phyloP scores from a whole-genome alignment of 2,329 filamentous ascomycete species.

The Xylariaceae sp. region DNA sequence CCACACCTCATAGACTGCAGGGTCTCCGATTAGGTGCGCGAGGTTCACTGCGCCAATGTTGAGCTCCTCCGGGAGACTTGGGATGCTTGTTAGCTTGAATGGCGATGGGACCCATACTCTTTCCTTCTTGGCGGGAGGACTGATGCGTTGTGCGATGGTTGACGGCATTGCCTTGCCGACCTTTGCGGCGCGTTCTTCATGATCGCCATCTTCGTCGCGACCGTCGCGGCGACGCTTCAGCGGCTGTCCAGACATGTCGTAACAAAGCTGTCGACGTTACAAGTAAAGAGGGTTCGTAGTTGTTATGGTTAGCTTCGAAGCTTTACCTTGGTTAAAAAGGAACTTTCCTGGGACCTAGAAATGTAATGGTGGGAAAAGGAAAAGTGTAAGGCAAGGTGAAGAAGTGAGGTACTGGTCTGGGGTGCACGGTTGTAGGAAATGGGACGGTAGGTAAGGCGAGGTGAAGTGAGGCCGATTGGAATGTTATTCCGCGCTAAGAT shows the following conservation, averaged over 20 bases:
- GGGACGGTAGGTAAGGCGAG: too few relatives aligned
- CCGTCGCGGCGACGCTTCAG: slow-evolving; percentile 26
- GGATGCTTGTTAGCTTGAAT: slow-evolving; percentile 64
- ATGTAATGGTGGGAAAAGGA: too few relatives aligned
- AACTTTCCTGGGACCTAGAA: too few relatives aligned
- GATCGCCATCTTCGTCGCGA: slow-evolving; percentile 12
- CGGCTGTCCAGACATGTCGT: slow-evolving; percentile 24
- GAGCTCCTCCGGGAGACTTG: slow-evolving; percentile 50
- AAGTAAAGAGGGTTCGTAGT: too few relatives aligned
- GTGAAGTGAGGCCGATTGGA: too few relatives aligned
- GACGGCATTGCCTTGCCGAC: slow-evolving; percentile 18
- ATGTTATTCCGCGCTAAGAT: too few relatives aligned
- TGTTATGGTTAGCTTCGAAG: too few relatives aligned
- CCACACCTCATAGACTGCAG: slow-evolving; percentile 66
- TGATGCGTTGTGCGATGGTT: slow-evolving; percentile 39
- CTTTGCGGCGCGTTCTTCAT: slow-evolving; percentile 3
- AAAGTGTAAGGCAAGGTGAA: too few relatives aligned
- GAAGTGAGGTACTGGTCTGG: too few relatives aligned
- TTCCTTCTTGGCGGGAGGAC: slow-evolving; percentile 39
- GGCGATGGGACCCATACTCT: slow-evolving; percentile 49
- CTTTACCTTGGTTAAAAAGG: too few relatives aligned
- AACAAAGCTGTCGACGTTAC: background rate
- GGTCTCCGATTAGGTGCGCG: slow-evolving; percentile 66
- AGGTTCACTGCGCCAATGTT: slow-evolving; percentile 61
- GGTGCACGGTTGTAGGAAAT: too few relatives aligned